phyloP scores from a whole-genome alignment of 78 protist genomes.

The Dictyostelium intermedium region DNA sequence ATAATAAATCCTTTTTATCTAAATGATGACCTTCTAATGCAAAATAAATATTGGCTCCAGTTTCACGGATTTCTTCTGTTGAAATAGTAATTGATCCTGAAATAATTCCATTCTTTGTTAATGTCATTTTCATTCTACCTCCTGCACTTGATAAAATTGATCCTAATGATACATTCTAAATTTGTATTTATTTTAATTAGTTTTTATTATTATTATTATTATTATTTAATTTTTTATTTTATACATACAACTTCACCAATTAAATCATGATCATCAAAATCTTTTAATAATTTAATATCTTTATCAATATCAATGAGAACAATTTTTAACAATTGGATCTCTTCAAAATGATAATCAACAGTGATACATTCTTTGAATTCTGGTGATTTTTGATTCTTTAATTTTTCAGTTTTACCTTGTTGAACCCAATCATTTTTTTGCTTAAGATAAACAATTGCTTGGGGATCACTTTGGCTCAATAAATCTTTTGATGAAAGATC shows the following conservation, averaged over 20 bases:
- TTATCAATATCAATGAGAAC: slow-evolving; percentile 30
- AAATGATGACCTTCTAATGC: not conserved
- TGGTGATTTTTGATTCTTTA: slow-evolving; percentile 9
- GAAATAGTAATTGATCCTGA: slow-evolving; percentile 1
- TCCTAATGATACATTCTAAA: slow-evolving; percentile 8
- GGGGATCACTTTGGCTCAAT: slow-evolving; percentile 28
- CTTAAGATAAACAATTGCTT: not conserved
- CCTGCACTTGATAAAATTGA: slow-evolving; percentile 31
- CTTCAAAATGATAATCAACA: slow-evolving; percentile 20
- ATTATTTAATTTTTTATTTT: not conserved
- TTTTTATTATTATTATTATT: not conserved
- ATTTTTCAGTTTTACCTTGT: slow-evolving; percentile 35
- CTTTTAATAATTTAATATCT: not conserved
- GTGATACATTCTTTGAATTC: not conserved
- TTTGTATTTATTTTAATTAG: not conserved
- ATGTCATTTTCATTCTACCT: not conserved
- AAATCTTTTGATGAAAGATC: not conserved
- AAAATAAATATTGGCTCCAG: not conserved
- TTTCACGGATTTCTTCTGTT: slow-evolving; percentile 4
- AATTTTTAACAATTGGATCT: not conserved
- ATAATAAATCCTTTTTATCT: slow-evolving; percentile 69
- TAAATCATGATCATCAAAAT: not conserved
- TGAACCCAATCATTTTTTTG: not conserved
- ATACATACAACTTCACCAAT: slow-evolving; percentile 28
- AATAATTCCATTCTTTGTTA: not conserved